A percentile compares a stretch with the other conserved stretches of the same genome.
These are phyloP conservation scores for Onygenales sp. DNA, from an alignment of 2,329 filamentous ascomycete species.

Conservation along the genomic window DNA sequence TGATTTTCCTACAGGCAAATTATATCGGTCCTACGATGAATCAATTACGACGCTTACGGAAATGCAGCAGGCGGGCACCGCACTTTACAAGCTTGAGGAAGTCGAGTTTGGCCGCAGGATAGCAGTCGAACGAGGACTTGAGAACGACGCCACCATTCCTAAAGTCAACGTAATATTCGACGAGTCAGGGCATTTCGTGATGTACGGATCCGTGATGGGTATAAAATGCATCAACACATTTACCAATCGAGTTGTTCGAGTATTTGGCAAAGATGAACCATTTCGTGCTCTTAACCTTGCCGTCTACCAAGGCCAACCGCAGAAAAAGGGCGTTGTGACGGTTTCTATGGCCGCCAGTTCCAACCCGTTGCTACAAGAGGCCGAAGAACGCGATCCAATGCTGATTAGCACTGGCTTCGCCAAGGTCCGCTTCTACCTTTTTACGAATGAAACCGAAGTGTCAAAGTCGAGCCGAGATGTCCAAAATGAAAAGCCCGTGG, in stretches of 20 bases:
- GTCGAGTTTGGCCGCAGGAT: constrained; percentile 86
- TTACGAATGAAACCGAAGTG: constrained; percentile 79
- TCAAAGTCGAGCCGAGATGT: constrained; percentile 80
- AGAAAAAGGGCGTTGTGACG: constrained; percentile 87
- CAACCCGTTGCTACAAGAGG: constrained; percentile 87
- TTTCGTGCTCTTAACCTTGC: constrained; percentile 74
- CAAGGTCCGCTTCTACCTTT: constrained; percentile 95
- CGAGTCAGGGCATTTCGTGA: constrained; percentile 87
- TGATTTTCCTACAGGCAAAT: constrained; percentile 79
- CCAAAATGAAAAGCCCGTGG: constrained; percentile 84
- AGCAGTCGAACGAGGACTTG: constrained; percentile 77
- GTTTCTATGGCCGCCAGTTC: constrained; percentile 94
- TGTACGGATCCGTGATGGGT: constrained; percentile 87
- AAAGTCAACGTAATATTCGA: constrained; percentile 88
- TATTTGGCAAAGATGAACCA: constrained; percentile 83
- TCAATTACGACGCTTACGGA: constrained; percentile 80
- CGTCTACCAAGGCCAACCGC: constrained; percentile 88
- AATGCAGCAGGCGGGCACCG: constrained; percentile 91
- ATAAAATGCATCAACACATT: constrained; percentile 94
- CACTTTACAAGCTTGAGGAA: constrained; percentile 70
- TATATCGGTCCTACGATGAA: constrained; percentile 90
- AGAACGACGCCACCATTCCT: constrained; percentile 55
- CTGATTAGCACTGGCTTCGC: constrained; percentile 72
- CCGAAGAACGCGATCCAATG: constrained; percentile 83
- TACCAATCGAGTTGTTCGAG: constrained; percentile 83